A percentile compares a stretch with the other conserved stretches of the same genome.
These are phyloP conservation scores for Tulasnella sp. DNA, from an alignment of 768 basidiomycete species.

Conservation along the genomic window DNA sequence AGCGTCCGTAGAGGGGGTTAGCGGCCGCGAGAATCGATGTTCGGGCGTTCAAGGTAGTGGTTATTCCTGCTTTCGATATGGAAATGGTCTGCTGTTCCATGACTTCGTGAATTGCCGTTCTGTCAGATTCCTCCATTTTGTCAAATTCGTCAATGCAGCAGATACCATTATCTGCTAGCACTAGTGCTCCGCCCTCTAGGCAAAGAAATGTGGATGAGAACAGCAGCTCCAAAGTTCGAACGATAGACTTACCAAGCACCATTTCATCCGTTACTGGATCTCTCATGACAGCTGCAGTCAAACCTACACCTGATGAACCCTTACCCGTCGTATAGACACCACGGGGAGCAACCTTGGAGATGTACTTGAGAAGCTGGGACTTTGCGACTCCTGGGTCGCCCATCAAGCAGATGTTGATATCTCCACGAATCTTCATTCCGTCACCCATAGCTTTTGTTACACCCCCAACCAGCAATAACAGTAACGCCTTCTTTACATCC, in stretches of 20 bases:
- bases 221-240: conserved; percentile 3
- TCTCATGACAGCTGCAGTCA: conserved; percentile 97
- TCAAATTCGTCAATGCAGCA: conserved; percentile 99
- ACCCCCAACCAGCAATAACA: conserved; percentile 86
- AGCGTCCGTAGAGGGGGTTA: conserved; percentile 94
- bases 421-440: conserved; percentile 97
- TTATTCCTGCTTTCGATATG: conserved; percentile 98
- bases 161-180: conserved; percentile 97
- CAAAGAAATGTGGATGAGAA: conserved; percentile 1
- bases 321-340: conserved; percentile 98
- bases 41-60: conserved; percentile 93
- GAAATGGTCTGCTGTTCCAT: conserved; percentile 99
- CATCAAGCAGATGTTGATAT: conserved; percentile 96
- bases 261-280: conserved; percentile 99
- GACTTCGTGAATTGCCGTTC: conserved; percentile 98
- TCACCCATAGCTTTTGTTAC: conserved; percentile 92
- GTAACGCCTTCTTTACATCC: conserved; percentile 92
- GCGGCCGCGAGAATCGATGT: conserved; percentile 97
- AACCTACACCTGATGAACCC: conserved; percentile 95
- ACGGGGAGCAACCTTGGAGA: conserved; percentile 94
- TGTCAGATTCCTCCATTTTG: conserved; percentile 97
- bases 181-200: conserved; percentile 96
- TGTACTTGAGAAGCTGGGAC: conserved; percentile 93
- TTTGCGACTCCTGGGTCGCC: conserved; percentile 99
- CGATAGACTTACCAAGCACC: conserved; percentile 66